These are phyloP conservation scores for Euryodendron excelsum DNA, from an alignment of 148 eudicot genomes.

Conservation along the genomic window DNA sequence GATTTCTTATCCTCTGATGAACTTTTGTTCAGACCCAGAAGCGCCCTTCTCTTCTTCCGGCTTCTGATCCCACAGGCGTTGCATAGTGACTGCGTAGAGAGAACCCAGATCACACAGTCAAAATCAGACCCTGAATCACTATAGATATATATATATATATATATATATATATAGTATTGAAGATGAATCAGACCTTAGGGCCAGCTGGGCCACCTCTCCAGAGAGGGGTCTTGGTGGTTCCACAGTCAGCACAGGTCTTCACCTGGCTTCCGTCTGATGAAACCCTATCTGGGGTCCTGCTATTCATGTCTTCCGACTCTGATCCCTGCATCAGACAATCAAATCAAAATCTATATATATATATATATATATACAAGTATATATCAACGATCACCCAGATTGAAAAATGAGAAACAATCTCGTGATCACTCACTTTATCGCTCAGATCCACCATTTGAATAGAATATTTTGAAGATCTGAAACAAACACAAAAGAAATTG, in stretches of 20 bases:
- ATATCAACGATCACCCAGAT: constrained; percentile 9
- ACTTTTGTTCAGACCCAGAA: constrained; percentile 47
- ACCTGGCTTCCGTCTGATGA: constrained; percentile 40
- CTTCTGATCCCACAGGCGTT: constrained; percentile 97
- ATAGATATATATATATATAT: background rate
- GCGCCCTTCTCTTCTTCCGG: constrained; percentile 76
- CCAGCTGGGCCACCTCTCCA: constrained; percentile 98
- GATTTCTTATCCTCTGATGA: constrained; percentile 49
- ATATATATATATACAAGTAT: background rate
- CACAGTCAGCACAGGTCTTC: constrained; percentile 85
- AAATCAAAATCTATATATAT: background rate
- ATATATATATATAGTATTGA: background rate
- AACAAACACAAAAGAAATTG: constrained; percentile 33
- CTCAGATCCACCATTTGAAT: constrained; percentile 64
- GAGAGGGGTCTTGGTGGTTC: constrained; percentile 90
- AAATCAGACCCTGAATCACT: constrained; percentile 6
- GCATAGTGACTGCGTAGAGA: constrained; percentile 67
- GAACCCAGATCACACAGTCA: background rate
- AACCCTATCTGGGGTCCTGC: constrained; percentile 40
- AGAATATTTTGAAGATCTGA: constrained; percentile 19
- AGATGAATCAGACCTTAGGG: constrained; percentile 64
- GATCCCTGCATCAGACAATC: constrained; percentile 14
- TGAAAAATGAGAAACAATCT: constrained; percentile 2
- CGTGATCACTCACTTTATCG: constrained; percentile 68
- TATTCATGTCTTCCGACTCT: constrained; percentile 46